Conservation (phyloP, 2,329 filamentous ascomycete species). For the Alternaria metachromatica region DNA sequence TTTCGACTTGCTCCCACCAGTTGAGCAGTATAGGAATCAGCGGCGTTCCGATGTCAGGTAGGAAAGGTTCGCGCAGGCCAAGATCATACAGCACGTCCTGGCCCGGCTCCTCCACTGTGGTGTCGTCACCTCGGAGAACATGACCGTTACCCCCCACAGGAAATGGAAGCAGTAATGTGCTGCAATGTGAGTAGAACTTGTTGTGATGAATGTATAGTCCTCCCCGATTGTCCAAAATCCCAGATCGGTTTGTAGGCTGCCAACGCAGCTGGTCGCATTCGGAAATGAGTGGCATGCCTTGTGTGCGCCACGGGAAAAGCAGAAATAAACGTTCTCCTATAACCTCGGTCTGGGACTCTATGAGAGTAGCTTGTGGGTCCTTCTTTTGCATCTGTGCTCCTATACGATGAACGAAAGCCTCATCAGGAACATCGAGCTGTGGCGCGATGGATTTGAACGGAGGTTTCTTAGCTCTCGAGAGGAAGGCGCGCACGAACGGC, state of each 20-base stretch:
- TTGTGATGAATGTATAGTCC: not conserved
- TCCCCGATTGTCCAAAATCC: not conserved
- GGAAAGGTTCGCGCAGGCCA: not conserved
- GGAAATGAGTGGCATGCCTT: not conserved
- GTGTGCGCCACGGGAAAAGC: not conserved
- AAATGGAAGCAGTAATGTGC: not conserved
- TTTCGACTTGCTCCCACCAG: not conserved
- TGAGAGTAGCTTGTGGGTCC: not conserved
- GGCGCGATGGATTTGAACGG: not conserved
- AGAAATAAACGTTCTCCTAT: no score
- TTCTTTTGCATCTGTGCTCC: not conserved
- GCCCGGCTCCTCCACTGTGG: not conserved
- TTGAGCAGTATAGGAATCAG: not conserved
- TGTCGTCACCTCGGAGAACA: not conserved
- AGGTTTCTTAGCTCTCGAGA: not conserved
- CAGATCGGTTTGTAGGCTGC: not conserved
- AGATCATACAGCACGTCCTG: not conserved
- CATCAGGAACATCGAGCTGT: not conserved
- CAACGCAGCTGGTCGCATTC: not conserved
- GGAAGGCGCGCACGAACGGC: not conserved
- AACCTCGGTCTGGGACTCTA: no score
- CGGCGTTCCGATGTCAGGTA: not conserved
- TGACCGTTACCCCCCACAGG: not conserved
- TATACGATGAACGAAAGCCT: not conserved
- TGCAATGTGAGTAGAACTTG: not conserved